Evolutionary conservation across 1,139 yeast genomes (phyloP).

Genomic region (Nakaseomyces bracarensis): DNA sequence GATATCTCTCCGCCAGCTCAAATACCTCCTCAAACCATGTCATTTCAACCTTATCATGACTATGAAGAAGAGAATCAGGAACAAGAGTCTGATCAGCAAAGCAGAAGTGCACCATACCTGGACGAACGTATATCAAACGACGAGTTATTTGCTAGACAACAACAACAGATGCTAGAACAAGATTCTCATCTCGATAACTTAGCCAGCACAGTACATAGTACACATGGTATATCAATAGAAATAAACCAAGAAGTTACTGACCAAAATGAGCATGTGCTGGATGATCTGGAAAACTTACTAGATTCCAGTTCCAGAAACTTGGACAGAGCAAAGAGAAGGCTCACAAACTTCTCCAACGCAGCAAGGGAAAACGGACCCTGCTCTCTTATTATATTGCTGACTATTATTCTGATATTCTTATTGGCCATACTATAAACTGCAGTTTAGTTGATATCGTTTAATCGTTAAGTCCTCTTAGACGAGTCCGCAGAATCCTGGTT

Average conservation of each 20-base stretch:
- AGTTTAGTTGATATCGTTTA: background rate
- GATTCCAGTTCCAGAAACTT: slow-evolving; percentile 24
- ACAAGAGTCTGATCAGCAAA: background rate
- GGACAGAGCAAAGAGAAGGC: slow-evolving; percentile 23
- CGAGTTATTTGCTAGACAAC: slow-evolving; percentile 28
- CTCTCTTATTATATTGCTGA: slow-evolving; percentile 21
- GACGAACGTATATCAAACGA: slow-evolving; percentile 16
- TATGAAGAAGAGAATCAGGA: slow-evolving; percentile 9
- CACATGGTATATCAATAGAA: slow-evolving; percentile 26
- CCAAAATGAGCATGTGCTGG: slow-evolving; percentile 25
- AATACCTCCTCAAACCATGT: slow-evolving; percentile 1
- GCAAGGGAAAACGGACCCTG: slow-evolving; percentile 30
- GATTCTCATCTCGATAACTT: slow-evolving; percentile 25
- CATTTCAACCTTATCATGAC: slow-evolving; percentile 23
- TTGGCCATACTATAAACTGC: slow-evolving; percentile 19
- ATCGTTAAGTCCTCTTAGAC: background rate
- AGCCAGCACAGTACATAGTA: slow-evolving; percentile 19
- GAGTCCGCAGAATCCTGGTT: background rate
- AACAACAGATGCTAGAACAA: slow-evolving; percentile 27
- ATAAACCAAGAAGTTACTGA: slow-evolving; percentile 27
- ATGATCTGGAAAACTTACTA: slow-evolving; percentile 27
- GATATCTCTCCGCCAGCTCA: slow-evolving; percentile 5
- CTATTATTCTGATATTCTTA: slow-evolving; percentile 22
- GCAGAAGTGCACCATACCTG: too few species aligned
- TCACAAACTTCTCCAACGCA: slow-evolving; percentile 22